Percentiles rank a stretch among this genome's conserved stretches.
These are phyloP conservation scores for Cordyceps fumosorosea DNA, from an alignment of 2,329 filamentous ascomycete species.

Conservation along the genomic window DNA sequence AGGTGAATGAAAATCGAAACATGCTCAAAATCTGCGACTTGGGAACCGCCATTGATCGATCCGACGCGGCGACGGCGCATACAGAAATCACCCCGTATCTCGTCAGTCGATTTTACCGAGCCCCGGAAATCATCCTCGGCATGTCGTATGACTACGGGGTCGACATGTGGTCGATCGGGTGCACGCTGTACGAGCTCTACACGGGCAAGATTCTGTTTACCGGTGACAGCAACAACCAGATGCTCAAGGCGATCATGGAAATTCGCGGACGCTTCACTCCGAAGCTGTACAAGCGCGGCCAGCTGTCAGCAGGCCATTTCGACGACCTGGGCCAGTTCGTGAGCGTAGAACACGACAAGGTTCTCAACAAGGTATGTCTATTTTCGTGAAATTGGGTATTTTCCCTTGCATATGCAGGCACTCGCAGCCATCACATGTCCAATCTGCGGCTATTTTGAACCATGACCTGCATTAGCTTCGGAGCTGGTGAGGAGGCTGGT, in stretches of 20 bases:
- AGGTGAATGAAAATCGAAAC: conserved; percentile 75
- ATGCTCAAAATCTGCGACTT: conserved; percentile 92
- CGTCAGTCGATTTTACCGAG: conserved; percentile 94
- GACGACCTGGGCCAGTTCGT: conserved; percentile 78
- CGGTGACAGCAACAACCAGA: conserved; percentile 94
- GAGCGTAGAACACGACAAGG: conserved; percentile 78
- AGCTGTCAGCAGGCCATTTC: conserved; percentile 72
- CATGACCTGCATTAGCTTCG: conserved; percentile 11
- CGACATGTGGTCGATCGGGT: conserved; percentile 97
- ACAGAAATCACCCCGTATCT: conserved; percentile 92
- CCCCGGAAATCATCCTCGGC: conserved; percentile 95
- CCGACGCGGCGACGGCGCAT: conserved; percentile 62
- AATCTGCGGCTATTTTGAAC: conserved; percentile 8
- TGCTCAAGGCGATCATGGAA: conserved; percentile 95
- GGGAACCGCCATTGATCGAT: conserved; percentile 87
- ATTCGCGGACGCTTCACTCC: conserved; percentile 86
- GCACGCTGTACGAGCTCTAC: conserved; percentile 93
- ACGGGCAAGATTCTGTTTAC: conserved; percentile 97
- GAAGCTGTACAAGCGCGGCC: conserved; percentile 79
- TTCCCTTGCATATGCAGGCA: not conserved
- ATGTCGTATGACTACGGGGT: conserved; percentile 91
- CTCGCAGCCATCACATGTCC: not conserved
- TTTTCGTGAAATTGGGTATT: conserved; percentile 11
- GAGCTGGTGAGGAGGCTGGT: not conserved
- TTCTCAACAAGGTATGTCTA: conserved; percentile 67